Evolutionary conservation across 768 basidiomycete genomes (phyloP), one percentile per base, ranked within the genome.

Genomic region (Suillus paluster): DNA sequence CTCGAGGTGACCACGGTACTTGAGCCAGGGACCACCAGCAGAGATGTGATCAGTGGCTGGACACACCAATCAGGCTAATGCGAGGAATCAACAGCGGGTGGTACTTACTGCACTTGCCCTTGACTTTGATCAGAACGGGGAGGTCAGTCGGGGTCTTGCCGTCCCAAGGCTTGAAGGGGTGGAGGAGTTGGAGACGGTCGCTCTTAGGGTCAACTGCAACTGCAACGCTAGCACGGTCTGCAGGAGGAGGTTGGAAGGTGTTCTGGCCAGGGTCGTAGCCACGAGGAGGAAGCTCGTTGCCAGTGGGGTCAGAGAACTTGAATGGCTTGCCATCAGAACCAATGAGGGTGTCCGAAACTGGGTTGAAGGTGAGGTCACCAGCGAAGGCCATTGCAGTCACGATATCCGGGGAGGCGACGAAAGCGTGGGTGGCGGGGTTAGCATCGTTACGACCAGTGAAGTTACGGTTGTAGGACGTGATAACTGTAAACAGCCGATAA

Each of bases 391-490:
- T 89, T 63, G 97, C 97, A 67, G 97, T 98, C 75, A 98, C 97
- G 75, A 99, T 81, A 71, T 97, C 93, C 46, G 93, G 94, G 38
- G 94, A 95, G 44, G 94, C 90, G 71, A 97, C 94, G 72, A 96
- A 97, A 54, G 94, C 93, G 78, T 99, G 97, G 36, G 97, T 99
- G 64, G 95, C 95, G 23, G 97, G 95, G 87, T 99, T 99, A 70
- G 97, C 96, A 71, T 99, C 97, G 78, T 99, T 99, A 74, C 97
- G 95, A 61, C 97, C 97, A 68, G 97, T 99, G 83, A 99, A 99
- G 89, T 99, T 99, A 77, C 97, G 96, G 89, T 99, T 99, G 87
- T 99, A 99, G 21, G 96, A 98, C 57, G 97, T 97, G 79, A 99
- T 94, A 83, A 99, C 92, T 94, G 52, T 10, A 52, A 48, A 56